phyloP scores from a whole-genome alignment of 805 yeast species.

The Teunomyces lycoperdinae region DNA sequence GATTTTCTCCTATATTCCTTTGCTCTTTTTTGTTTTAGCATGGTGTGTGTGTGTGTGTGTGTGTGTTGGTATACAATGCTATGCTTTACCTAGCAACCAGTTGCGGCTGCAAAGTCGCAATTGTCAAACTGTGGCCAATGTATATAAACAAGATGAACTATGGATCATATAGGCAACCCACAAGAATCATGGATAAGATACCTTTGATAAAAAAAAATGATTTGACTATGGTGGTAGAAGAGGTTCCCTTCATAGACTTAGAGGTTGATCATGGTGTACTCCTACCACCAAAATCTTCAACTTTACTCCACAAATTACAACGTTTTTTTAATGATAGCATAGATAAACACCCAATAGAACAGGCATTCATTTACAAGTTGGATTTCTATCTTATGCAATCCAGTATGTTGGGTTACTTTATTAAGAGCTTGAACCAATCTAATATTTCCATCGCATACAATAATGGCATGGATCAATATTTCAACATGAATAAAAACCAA shows the following conservation, averaged over 20 bases:
- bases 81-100: background rate
- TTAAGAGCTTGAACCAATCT: conserved; percentile 19
- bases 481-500: conserved; percentile 17
- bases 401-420: conserved; percentile 16
- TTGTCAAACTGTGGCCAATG: conserved; percentile 1
- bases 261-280: background rate
- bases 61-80: too few relatives aligned
- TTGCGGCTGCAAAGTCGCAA: conserved; percentile 4
- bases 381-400: conserved; percentile 56
- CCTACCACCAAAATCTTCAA: background rate
- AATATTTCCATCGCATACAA: conserved; percentile 21
- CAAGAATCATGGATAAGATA: background rate
- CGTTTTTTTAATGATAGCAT: conserved; percentile 22
- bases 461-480: conserved; percentile 15
- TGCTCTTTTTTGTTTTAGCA: too few relatives aligned
- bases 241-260: background rate
- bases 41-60: too few relatives aligned
- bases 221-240: background rate
- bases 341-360: conserved; percentile 40
- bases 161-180: background rate
- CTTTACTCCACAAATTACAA: background rate
- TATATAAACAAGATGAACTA: background rate
- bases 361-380: conserved; percentile 46
- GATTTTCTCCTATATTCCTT: too few relatives aligned
- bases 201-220: background rate